Evolutionary conservation across 192 early-diverging fungal species (phyloP).

Genomic region (Paraglomus occultum): DNA sequence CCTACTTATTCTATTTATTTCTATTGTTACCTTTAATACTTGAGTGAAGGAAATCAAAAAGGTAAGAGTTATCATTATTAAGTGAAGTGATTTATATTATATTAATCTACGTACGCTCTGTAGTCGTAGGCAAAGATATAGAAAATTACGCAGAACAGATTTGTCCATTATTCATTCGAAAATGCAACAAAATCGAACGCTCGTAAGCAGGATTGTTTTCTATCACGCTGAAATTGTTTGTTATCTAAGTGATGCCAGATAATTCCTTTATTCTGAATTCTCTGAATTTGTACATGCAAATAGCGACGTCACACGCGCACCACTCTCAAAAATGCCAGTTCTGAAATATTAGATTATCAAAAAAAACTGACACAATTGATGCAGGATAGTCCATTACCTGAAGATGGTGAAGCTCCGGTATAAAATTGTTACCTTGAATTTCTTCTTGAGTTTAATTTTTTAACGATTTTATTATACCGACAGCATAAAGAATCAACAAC

Average conservation of each 20-base stretch:
- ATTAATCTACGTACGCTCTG: slow-evolving; percentile 23
- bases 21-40: slow-evolving; percentile 15
- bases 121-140: slow-evolving; percentile 27
- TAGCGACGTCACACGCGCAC: neutral
- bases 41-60: slow-evolving; percentile 23
- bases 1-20: slow-evolving; percentile 20
- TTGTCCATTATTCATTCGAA: slow-evolving; percentile 24
- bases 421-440: slow-evolving; percentile 11
- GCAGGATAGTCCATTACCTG: slow-evolving; percentile 21
- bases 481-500: slow-evolving; percentile 26
- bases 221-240: slow-evolving; percentile 20
- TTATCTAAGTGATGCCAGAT: slow-evolving; percentile 24
- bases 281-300: slow-evolving; percentile 21
- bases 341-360: slow-evolving; percentile 27
- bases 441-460: slow-evolving; percentile 23
- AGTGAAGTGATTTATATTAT: slow-evolving; percentile 28
- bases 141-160: slow-evolving; percentile 27
- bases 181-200: slow-evolving; percentile 25
- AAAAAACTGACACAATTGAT: slow-evolving; percentile 23
- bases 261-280: slow-evolving; percentile 24
- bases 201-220: slow-evolving; percentile 24
- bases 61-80: slow-evolving; percentile 22
- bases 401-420: slow-evolving; percentile 22
- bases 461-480: slow-evolving; percentile 27
- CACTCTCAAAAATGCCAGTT: slow-evolving; percentile 26